phyloP scores from a whole-genome alignment of 768 basidiomycete genomes.

The Mycena amicta region DNA sequence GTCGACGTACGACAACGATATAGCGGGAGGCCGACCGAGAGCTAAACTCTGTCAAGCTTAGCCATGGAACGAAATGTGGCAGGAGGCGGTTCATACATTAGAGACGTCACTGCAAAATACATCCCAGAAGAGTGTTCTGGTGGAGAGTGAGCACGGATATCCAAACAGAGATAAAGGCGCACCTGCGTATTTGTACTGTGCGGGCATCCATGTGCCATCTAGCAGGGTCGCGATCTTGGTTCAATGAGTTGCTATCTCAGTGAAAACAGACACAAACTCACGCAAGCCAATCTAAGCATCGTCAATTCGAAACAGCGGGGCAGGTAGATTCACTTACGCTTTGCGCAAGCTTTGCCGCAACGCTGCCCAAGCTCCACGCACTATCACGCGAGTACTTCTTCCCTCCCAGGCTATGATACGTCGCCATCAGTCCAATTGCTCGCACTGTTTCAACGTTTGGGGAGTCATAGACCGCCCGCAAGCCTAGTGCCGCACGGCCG shows the following conservation, averaged over 20 bases:
- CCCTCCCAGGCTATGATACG: constrained; percentile 57
- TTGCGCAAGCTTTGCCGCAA: constrained; percentile 63
- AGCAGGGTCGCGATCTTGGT: constrained; percentile 42
- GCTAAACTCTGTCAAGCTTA: constrained; percentile 33
- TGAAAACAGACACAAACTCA: constrained; percentile 25
- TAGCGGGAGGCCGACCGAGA: constrained; percentile 42
- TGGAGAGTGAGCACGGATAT: background rate
- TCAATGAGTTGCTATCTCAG: background rate
- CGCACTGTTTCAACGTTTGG: constrained; percentile 60
- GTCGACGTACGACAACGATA: constrained; percentile 41
- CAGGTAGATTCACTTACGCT: constrained; percentile 46
- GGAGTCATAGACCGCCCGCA: constrained; percentile 53
- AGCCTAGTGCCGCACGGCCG: constrained; percentile 55
- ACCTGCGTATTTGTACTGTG: constrained; percentile 36
- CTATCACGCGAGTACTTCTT: constrained; percentile 53
- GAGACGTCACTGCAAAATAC: constrained; percentile 40
- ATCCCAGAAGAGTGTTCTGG: constrained; percentile 42
- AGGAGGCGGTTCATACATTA: constrained; percentile 29
- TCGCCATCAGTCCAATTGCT: constrained; percentile 58
- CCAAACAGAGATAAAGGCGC: background rate
- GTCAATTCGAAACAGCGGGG: too few species aligned
- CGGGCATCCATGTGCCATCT: constrained; percentile 42
- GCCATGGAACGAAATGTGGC: background rate
- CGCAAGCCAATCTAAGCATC: constrained; percentile 44
- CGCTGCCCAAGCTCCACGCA: constrained; percentile 56